These are phyloP conservation scores for Debaryomyces fabryi DNA, from an alignment of 1,139 yeast genomes.

Conservation along the genomic window DNA sequence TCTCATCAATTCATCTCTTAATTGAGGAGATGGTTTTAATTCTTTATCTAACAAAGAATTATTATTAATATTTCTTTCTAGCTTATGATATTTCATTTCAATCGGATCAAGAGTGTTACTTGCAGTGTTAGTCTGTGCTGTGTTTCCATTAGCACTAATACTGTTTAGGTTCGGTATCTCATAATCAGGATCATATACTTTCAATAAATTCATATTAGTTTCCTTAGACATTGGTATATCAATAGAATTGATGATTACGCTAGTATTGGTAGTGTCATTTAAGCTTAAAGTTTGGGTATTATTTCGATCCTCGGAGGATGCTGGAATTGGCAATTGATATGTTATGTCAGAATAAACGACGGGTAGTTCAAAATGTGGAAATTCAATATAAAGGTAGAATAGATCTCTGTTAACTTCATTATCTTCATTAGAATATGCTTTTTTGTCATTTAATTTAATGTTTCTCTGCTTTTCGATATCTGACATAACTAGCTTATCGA, in stretches of 20 bases:
- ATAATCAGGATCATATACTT: conserved; percentile 46
- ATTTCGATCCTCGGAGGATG: background rate
- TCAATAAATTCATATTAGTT: conserved; percentile 16
- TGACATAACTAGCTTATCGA: conserved; percentile 68
- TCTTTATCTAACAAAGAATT: conserved; percentile 79
- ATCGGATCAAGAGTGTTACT: conserved; percentile 64
- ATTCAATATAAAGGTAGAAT: conserved; percentile 64
- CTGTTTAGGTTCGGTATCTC: conserved; percentile 18
- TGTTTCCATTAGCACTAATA: conserved; percentile 12
- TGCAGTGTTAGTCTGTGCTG: conserved; percentile 14
- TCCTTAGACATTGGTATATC: conserved; percentile 32
- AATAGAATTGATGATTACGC: conserved; percentile 36
- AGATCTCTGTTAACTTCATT: conserved; percentile 23
- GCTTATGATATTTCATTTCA: conserved; percentile 79
- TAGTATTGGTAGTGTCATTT: conserved; percentile 20
- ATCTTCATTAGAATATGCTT: conserved; percentile 18
- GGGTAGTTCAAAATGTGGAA: conserved; percentile 79
- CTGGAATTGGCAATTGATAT: conserved; percentile 21
- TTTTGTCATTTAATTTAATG: conserved; percentile 5
- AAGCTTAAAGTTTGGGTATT: conserved; percentile 11
- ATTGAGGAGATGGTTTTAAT: conserved; percentile 83
- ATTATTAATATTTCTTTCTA: conserved; percentile 78
- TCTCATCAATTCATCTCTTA: conserved; percentile 69
- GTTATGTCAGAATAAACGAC: conserved; percentile 71
- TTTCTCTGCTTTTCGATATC: conserved; percentile 45